Evolutionary conservation across 2,329 filamentous ascomycete genomes (phyloP).

Genomic region (Colletotrichum viniferum): DNA sequence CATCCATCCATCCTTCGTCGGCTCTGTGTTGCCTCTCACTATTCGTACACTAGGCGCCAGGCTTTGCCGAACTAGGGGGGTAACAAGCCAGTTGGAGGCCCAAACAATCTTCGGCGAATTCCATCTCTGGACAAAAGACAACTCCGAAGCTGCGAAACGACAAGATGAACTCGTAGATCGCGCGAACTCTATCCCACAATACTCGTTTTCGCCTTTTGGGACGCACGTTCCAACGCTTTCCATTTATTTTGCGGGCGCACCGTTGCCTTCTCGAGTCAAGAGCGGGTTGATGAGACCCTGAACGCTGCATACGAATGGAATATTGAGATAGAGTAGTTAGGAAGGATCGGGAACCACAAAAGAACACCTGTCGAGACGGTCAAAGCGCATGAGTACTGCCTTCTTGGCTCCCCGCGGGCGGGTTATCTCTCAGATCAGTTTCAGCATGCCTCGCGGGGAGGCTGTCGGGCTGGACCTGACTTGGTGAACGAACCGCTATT

Average conservation of each 20-base stretch:
- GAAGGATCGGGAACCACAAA: no score
- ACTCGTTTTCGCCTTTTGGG: neutral
- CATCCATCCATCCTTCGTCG: neutral
- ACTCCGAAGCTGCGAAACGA: neutral
- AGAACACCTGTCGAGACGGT: neutral
- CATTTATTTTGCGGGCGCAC: neutral
- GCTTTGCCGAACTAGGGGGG: neutral
- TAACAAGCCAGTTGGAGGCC: neutral
- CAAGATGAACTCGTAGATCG: slow-evolving; percentile 1
- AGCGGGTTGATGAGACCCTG: neutral
- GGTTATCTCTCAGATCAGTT: neutral
- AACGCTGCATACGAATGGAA: no score
- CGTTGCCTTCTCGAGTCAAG: neutral
- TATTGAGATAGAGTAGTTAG: no score
- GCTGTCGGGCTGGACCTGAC: neutral
- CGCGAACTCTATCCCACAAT: neutral
- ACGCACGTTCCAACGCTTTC: neutral
- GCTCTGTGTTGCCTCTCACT: neutral
- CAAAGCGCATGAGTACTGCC: neutral
- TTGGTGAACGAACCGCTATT: neutral
- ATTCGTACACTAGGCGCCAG: neutral
- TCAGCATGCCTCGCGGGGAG: neutral
- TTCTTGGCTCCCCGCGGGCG: neutral
- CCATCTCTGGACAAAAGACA: neutral
- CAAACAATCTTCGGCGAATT: neutral